Evolutionary conservation across 176 grass and related monocot species (phyloP), one percentile per base, ranked within the genome.

Genomic region (Hordeum marinum): DNA sequence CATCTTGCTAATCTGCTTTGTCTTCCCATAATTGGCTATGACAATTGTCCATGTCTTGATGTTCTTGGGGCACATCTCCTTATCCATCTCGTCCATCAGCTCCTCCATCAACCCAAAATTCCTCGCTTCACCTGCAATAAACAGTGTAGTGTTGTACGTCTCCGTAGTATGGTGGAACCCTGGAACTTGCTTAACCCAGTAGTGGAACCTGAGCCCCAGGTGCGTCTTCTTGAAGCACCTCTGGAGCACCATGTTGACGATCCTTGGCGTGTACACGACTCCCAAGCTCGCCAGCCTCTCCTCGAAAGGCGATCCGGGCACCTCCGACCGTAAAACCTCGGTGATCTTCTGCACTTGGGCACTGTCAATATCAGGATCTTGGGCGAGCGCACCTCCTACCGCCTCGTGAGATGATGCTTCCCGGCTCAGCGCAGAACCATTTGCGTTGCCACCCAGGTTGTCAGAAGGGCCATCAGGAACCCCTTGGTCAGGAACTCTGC

Each of bases 1-100:
- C 73, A 89, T 85, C 80, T 92, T 94, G 42, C 86, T 78, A 72
- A 87, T 79, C 68, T 84, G 61, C 41, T 82, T 85, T 11, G 74
- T 77, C 63, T 92, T 94, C 14, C 92, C 86, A 69, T 97, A 92
- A 74, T 75, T 76, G 1, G 83, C 78, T 50, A 94, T 89, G 7
- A 91, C 14, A 68, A 90, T 89, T 27, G 88, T 94, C 90, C 92
- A 94, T 64, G 94, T 94, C 84, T 89, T 94, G 86, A 92, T 78
- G 81, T 92, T 83, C 80, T 89, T 92, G 18, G 27, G 48, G 46
- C 90, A 92, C 83, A 82, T 75, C 11, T 87, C 81, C 50, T 59
- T 67, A 11, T 94, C 94, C 94, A 97, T 97, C 81, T 92, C 90
- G 37, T 25, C 58, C 55, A 89, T 6, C 57, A 97, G 82, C 21